These are phyloP conservation scores for Tricholoma hemisulphureum DNA, from an alignment of 768 basidiomycete species.

Conservation along the genomic window DNA sequence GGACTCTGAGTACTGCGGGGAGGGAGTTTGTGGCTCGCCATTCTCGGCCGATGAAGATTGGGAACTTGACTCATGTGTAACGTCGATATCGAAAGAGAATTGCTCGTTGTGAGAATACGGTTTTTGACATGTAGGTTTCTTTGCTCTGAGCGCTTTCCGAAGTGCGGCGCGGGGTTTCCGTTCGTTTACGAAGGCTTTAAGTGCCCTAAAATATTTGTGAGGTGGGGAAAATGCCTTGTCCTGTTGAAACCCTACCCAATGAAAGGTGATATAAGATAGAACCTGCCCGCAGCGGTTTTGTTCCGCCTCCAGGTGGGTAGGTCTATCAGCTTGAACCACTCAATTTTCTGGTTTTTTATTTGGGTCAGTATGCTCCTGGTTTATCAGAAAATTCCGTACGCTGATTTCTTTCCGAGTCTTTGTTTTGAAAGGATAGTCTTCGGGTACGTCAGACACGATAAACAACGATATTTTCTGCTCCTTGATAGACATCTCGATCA, in stretches of 20 bases:
- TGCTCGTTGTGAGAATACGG: constrained; percentile 12
- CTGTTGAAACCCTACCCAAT: constrained; percentile 57
- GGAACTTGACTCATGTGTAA: constrained; percentile 63
- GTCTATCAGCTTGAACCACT: constrained; percentile 90
- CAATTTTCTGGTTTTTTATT: constrained; percentile 69
- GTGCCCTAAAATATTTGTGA: constrained; percentile 37
- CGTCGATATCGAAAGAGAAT: constrained; percentile 18
- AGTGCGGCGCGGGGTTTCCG: constrained; percentile 52
- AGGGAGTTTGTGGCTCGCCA: constrained; percentile 61
- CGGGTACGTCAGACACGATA: constrained; percentile 84
- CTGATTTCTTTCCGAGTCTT: constrained; percentile 98
- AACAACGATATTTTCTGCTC: constrained; percentile 91
- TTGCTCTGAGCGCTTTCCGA: constrained; percentile 35
- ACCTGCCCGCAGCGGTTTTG: constrained; percentile 69
- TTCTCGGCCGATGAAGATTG: constrained; percentile 62
- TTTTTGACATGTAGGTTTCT: constrained; percentile 17
- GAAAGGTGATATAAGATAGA: constrained; percentile 94
- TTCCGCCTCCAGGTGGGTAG: constrained; percentile 91
- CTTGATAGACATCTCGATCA: constrained; percentile 82
- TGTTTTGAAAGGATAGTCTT: constrained; percentile 87
- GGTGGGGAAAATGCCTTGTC: not conserved
- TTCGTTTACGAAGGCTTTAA: constrained; percentile 69
- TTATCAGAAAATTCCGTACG: constrained; percentile 45
- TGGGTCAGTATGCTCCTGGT: constrained; percentile 16
- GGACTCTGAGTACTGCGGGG: constrained; percentile 53